Conservation (phyloP, 345 rosid species). For the Diplotaxis tenuifolia region DNA sequence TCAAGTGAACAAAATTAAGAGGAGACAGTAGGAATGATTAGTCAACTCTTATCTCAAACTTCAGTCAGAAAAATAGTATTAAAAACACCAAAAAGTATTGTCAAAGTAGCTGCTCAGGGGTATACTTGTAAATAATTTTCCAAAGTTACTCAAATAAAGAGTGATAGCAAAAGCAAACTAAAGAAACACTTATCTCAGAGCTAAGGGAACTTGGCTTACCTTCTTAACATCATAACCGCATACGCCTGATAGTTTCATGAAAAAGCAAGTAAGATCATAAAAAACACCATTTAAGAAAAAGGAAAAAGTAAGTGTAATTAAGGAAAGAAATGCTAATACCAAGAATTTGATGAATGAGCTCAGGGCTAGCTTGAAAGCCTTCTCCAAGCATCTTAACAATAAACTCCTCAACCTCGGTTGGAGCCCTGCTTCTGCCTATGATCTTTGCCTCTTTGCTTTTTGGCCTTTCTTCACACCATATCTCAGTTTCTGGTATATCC, state of each 20-base stretch:
- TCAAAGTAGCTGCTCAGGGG: constrained; percentile 16
- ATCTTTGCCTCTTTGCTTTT: constrained; percentile 6
- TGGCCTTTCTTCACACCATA: constrained; percentile 38
- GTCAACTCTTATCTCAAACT: constrained; percentile 32
- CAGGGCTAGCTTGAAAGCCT: constrained; percentile 53
- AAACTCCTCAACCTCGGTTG: constrained; percentile 47
- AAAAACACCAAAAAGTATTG: constrained; percentile 7
- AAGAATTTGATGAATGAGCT: constrained; percentile 48
- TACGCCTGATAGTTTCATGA: constrained; percentile 38
- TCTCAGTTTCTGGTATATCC: constrained; percentile 44
- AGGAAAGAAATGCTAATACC: constrained; percentile 38
- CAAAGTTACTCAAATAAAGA: constrained; percentile 23
- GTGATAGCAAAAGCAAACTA: constrained; percentile 28
- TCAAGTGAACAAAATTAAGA: constrained; percentile 26
- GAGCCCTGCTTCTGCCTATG: constrained; percentile 24
- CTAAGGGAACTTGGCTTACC: constrained; percentile 36
- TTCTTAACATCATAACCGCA: constrained; percentile 53
- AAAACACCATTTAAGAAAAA: constrained; percentile 11
- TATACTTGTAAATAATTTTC: not conserved
- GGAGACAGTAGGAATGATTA: constrained; percentile 12
- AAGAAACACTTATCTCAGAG: constrained; percentile 10
- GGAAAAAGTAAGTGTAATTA: not conserved
- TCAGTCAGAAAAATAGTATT: constrained; percentile 9
- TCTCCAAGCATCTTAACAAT: constrained; percentile 51
- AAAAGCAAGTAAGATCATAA: constrained; percentile 20